Base-by-base conservation (phyloP, 31 red algal genomes). In the Odonthalia washingtoniensis region DNA sequence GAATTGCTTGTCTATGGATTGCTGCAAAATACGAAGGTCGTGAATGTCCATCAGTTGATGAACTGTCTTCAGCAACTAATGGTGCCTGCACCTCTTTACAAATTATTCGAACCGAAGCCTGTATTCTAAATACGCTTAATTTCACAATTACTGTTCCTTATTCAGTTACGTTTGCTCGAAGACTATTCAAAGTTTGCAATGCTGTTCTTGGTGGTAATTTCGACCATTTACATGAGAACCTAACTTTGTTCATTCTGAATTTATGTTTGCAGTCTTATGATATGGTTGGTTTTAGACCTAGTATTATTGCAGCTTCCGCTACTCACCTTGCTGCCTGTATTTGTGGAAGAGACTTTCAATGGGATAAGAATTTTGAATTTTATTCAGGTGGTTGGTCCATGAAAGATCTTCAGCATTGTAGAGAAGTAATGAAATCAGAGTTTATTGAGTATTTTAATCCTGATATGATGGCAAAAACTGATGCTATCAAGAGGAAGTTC, bases 21-120 rank as follows among this genome's bases (percentile, higher is more conserved):
- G 94, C 96, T 5, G 87, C 85, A 85, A 98, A 98, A 89, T 98
- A 96, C 69, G 84, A 98, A 70, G 94, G 96, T 68, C 93, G 94
- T 33, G 94, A 96, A 63, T 75, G 91, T 24, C 96, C 96, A 14
- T 90, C 94, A 78, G 91, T 92, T 26, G 78, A 70, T 45, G 96
- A 98, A 65, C 95, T 96, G 83, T 93, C 93, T 27, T 95, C 95
- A 80, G 94, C 96, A 16, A 87, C 94, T 36, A 94, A 98, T 65
- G 83, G 88, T 38, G 94, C 96, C 45, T 98, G 96, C 87, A 82
- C 79, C 0, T 69, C 75, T 41, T 87, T 90, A 28, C 91, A 98
- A 66, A 91, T 98, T 38, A 52, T 96, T 35, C 45, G 49, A 6
- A 96, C 96, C 91, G 96, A 98, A 81, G 96, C 96, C 36, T 75